Base-by-base conservation (phyloP, 116 monocot genomes). In the Zostera marina region DNA sequence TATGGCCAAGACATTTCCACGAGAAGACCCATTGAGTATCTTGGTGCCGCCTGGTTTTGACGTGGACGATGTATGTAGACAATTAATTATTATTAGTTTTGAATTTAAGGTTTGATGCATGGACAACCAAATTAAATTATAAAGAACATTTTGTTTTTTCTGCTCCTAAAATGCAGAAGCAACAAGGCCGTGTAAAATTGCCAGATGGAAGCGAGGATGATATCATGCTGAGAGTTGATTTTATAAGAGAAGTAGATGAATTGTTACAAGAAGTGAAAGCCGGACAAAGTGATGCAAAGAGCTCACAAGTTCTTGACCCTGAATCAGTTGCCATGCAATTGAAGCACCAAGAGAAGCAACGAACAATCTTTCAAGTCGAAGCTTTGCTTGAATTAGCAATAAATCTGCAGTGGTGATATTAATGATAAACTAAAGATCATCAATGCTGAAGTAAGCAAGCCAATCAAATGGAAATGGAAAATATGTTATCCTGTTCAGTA, bases 1-100 rank as follows among this genome's bases (percentile, higher is more conserved):
- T n/a, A 94, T 94, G 94, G 65, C 85, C 43, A 81, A 88, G 5
- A 76, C 69, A 9, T 94, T 94, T 65, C 88, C 82, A 40, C 70
- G 71, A 54, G 94, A 88, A 63, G 88, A 94, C 41, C 81, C 94
- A 58, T 88, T 80, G 61, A 84, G 76, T 54, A 82, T 94, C 62
- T 74, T 94, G 48, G 70, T 81, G 58, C 92, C 87, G 21, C 42
- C 76, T 64, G 92, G 87, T 23, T 80, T 83, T 54, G 76, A 83
- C 54, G 52, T 86, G 24, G 79, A 79, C 42, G 63, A 59, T 53
- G 92, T 92, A 81, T 46, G 91, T 61, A 44, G 32, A 32, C n/a
- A 56, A 25, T 4, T 63, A 47, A 20, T 24, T 15, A 8, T 59
- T 49, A 8, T 47, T 14, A 8, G 15, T n/a, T 47, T 13, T 7